Conservation (phyloP, 169 alveolate genomes). For the Plasmodium vivax region DNA sequence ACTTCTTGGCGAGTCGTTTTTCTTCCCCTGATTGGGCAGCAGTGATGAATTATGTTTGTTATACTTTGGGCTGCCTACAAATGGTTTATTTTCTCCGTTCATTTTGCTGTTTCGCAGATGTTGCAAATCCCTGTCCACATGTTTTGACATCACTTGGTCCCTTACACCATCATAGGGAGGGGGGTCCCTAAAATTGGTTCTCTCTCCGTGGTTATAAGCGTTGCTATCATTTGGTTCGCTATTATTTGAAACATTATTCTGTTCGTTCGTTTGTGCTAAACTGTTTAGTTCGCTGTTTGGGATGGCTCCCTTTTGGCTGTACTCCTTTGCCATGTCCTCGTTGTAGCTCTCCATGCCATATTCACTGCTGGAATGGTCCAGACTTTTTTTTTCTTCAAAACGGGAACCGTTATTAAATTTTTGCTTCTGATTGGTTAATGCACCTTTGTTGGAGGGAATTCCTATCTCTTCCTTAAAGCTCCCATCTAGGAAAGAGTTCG, state of each 20-base stretch:
- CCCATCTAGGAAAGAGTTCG: conserved; percentile 29
- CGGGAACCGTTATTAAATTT: background rate
- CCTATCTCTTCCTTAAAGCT: conserved; percentile 6
- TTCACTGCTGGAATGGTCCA: conserved; percentile 1
- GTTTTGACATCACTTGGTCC: background rate
- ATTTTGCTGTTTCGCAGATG: background rate
- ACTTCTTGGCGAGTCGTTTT: background rate
- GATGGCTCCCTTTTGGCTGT: background rate
- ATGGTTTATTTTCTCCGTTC: background rate
- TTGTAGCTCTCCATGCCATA: conserved; percentile 38
- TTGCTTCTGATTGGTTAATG: background rate
- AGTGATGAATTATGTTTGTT: conserved; percentile 3
- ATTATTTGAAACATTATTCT: background rate
- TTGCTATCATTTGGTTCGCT: background rate
- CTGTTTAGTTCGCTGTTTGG: background rate
- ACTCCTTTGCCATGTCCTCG: conserved; percentile 6
- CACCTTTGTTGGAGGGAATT: background rate
- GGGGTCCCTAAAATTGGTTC: too few relatives aligned
- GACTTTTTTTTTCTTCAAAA: background rate
- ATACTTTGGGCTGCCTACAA: background rate
- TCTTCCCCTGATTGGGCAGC: background rate
- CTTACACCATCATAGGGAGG: background rate
- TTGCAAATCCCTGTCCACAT: background rate
- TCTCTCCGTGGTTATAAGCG: background rate
- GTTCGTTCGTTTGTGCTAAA: background rate